Evolutionary conservation across 2,329 filamentous ascomycete species (phyloP).

Genomic region (Anthostomella pinea): DNA sequence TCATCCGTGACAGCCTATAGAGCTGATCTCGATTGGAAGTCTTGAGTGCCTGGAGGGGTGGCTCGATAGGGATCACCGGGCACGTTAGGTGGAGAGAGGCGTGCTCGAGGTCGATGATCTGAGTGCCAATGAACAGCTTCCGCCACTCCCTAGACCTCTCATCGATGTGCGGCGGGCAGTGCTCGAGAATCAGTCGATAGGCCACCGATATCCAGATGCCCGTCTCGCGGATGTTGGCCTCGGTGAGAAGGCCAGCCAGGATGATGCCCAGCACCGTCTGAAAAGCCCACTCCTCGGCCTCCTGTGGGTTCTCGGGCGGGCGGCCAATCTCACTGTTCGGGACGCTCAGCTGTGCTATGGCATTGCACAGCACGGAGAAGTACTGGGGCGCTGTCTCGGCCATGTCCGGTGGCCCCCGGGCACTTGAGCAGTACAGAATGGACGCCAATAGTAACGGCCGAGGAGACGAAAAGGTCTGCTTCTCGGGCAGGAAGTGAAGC

Average conservation of each 20-base stretch:
- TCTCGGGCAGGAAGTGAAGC: slow-evolving; percentile 43
- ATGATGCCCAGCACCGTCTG: slow-evolving; percentile 42
- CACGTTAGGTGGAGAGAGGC: slow-evolving; percentile 41
- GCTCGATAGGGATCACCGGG: slow-evolving; percentile 39
- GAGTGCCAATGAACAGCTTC: slow-evolving; percentile 35
- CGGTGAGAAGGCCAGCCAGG: slow-evolving; percentile 38
- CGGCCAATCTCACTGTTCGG: slow-evolving; percentile 30
- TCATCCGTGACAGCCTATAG: slow-evolving; percentile 41
- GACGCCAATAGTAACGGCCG: slow-evolving; percentile 41
- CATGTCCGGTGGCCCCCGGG: slow-evolving; percentile 31
- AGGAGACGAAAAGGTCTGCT: slow-evolving; percentile 40
- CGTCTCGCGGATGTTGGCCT: slow-evolving; percentile 41
- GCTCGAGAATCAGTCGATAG: slow-evolving; percentile 39
- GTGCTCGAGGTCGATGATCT: slow-evolving; percentile 44
- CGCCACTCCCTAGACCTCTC: slow-evolving; percentile 40
- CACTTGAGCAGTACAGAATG: slow-evolving; percentile 42
- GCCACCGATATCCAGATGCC: slow-evolving; percentile 43
- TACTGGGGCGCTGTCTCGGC: slow-evolving; percentile 37
- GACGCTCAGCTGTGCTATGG: slow-evolving; percentile 40
- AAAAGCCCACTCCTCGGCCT: slow-evolving; percentile 39
- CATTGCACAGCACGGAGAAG: slow-evolving; percentile 36
- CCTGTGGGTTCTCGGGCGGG: slow-evolving; percentile 19
- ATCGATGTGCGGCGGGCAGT: slow-evolving; percentile 38
- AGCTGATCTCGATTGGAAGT: slow-evolving; percentile 39
- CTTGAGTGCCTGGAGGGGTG: slow-evolving; percentile 36